Conservation (phyloP, 805 yeast genomes). For the Sugiyamaella boreocaroliniensis region DNA sequence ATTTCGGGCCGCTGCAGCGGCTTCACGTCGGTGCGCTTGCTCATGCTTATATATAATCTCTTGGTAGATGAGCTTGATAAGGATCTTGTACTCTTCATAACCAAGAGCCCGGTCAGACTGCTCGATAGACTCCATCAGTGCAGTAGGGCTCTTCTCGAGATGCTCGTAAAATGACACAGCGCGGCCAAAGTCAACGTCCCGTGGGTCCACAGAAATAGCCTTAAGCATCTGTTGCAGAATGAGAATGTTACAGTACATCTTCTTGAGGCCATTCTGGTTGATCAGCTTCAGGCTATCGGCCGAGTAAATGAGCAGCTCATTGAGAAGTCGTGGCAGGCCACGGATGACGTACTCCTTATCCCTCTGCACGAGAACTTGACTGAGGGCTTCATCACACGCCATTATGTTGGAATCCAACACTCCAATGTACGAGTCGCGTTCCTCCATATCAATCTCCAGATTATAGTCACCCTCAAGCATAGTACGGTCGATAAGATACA, state of each 20-base stretch:
- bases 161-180: conserved; percentile 52
- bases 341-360: conserved; percentile 33
- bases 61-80: conserved; percentile 48
- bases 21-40: conserved; percentile 19
- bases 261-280: conserved; percentile 53
- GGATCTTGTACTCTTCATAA: conserved; percentile 42
- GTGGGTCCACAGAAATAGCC: conserved; percentile 46
- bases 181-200: conserved; percentile 46
- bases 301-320: conserved; percentile 46
- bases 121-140: conserved; percentile 37
- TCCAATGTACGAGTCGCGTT: conserved; percentile 50
- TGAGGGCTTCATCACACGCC: conserved; percentile 39
- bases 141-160: conserved; percentile 45
- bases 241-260: conserved; percentile 52
- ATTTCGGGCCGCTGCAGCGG: conserved; percentile 16
- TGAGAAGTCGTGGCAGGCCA: conserved; percentile 49
- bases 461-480: conserved; percentile 45
- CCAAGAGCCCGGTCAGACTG: conserved; percentile 34
- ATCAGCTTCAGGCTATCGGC: conserved; percentile 44
- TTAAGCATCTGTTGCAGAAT: conserved; percentile 65
- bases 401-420: conserved; percentile 45
- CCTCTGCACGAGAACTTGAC: conserved; percentile 26
- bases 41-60: conserved; percentile 27
- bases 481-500: conserved; percentile 47
- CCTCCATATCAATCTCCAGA: conserved; percentile 48